These are phyloP conservation scores for Westerdykella ornata DNA, from an alignment of 2,329 filamentous ascomycete genomes.

Conservation along the genomic window DNA sequence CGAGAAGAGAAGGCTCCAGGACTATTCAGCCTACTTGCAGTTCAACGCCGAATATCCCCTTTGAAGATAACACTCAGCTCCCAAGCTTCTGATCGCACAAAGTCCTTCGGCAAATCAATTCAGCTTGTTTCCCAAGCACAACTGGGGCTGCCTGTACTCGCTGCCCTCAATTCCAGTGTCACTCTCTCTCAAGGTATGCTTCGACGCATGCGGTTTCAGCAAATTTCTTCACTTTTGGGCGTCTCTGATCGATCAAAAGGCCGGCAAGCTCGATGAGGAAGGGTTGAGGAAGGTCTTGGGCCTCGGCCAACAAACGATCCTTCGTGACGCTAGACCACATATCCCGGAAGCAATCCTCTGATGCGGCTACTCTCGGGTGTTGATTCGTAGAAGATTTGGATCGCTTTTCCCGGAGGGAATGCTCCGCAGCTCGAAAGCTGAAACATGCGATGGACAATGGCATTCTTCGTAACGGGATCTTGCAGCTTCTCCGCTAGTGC, in stretches of 20 bases:
- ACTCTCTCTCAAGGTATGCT: not conserved
- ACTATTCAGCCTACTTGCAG: too few species aligned
- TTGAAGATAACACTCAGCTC: too few species aligned
- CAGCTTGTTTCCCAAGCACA: too few species aligned
- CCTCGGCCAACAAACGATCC: not conserved
- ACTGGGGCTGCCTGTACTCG: too few species aligned
- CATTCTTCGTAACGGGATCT: conserved; percentile 6
- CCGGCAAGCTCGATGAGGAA: not conserved
- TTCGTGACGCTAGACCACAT: not conserved
- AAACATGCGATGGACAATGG: conserved; percentile 59
- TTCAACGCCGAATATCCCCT: too few species aligned
- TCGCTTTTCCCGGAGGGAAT: not conserved
- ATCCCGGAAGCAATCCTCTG: not conserved
- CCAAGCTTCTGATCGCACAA: too few species aligned
- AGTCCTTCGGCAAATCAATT: too few species aligned
- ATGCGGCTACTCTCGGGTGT: not conserved
- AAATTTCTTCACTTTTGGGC: not conserved
- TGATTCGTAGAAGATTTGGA: not conserved
- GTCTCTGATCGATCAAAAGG: not conserved
- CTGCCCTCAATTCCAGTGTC: too few species aligned
- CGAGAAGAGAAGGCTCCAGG: too few species aligned
- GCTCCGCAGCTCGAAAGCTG: conserved; percentile 54
- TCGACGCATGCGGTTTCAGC: not conserved
- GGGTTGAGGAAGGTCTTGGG: not conserved
- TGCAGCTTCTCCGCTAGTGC: conserved; percentile 7